Conservation (phyloP, 176 grass and related monocot genomes). For the Triticum aestivum region DNA sequence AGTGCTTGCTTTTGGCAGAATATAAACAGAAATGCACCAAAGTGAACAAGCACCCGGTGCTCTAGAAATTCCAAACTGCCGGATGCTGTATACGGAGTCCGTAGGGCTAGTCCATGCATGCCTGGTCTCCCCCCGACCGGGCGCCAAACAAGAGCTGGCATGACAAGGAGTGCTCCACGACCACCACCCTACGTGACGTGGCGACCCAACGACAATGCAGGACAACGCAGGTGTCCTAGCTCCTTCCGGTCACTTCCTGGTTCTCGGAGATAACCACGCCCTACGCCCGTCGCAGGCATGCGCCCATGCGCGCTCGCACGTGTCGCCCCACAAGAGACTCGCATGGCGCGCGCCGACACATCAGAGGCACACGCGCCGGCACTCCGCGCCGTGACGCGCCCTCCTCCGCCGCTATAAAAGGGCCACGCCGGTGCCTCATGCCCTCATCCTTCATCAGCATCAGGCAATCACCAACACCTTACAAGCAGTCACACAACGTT, state of each 20-base stretch:
- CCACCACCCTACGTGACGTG: not conserved
- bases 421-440: not conserved
- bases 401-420: conserved; percentile 1
- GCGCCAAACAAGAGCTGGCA: not conserved
- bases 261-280: not conserved
- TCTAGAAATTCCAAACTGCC: too few relatives aligned
- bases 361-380: conserved; percentile 25
- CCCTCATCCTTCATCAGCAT: not conserved
- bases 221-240: not conserved
- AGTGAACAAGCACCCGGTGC: too few relatives aligned
- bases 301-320: not conserved
- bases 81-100: too few relatives aligned
- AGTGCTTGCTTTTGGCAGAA: too few relatives aligned
- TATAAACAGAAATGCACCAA: too few relatives aligned
- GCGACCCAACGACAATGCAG: not conserved
- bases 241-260: not conserved
- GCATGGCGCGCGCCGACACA: not conserved
- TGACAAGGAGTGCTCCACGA: not conserved
- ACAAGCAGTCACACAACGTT: not conserved
- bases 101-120: not conserved
- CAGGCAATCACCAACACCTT: not conserved
- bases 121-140: not conserved
- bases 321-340: not conserved
- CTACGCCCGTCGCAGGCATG: not conserved
- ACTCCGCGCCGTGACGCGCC: not conserved